A percentile compares a stretch with the other conserved stretches of the same genome.
Evolutionary conservation across 1,139 yeast genomes (phyloP).

Genomic region (Sugiyamaella pinicola): DNA sequence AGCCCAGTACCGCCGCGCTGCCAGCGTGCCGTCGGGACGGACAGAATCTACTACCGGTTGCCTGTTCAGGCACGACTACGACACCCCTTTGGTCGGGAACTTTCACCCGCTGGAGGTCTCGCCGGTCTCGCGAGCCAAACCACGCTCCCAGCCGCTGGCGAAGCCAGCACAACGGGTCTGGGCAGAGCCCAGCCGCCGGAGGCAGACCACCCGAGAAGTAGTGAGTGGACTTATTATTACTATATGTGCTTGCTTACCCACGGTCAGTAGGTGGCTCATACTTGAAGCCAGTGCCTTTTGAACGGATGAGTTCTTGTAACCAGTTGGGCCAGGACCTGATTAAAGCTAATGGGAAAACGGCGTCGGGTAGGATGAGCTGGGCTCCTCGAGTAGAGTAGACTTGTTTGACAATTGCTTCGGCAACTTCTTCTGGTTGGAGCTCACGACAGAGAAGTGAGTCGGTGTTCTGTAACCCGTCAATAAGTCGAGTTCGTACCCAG

Average conservation of each 20-base stretch:
- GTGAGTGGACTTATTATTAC: no score
- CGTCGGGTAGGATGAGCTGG: conserved; percentile 24
- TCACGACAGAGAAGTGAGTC: conserved; percentile 21
- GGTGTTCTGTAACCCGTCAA: conserved; percentile 23
- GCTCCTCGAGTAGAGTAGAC: conserved; percentile 22
- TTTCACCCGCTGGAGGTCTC: no score
- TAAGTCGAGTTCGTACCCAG: conserved; percentile 28
- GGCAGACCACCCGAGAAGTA: not conserved
- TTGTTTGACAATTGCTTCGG: conserved; percentile 23
- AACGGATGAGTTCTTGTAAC: conserved; percentile 22
- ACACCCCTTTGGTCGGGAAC: no score
- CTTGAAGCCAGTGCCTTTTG: not conserved
- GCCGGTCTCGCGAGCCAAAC: no score
- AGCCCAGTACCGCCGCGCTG: no score
- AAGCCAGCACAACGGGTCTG: no score
- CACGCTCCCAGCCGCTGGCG: no score
- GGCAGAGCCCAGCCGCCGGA: not conserved
- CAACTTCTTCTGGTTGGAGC: conserved; percentile 24
- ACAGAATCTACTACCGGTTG: no score
- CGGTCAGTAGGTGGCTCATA: not conserved
- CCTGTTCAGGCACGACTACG: no score
- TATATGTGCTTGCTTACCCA: not conserved
- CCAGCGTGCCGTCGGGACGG: no score
- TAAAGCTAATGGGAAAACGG: conserved; percentile 12
- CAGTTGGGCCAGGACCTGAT: conserved; percentile 25